Evolutionary conservation across 805 yeast species (phyloP).

Genomic region (Blastobotrys robertii): DNA sequence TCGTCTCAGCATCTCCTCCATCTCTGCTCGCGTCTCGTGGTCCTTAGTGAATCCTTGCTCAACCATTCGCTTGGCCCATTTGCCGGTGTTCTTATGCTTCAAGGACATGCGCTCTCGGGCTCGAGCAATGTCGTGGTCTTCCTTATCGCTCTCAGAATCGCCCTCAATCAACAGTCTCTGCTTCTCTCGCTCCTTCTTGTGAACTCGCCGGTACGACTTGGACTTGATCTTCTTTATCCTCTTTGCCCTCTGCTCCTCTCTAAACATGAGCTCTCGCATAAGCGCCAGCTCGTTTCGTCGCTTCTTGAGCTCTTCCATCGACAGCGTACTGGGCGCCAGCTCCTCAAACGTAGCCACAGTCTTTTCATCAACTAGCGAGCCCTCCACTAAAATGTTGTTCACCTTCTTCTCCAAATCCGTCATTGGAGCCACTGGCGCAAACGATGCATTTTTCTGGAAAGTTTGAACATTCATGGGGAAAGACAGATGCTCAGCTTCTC

Average conservation of each 20-base stretch:
- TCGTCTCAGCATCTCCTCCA: conserved; percentile 88
- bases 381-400: conserved; percentile 47
- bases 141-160: conserved; percentile 37
- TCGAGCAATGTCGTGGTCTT: conserved; percentile 62
- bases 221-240: conserved; percentile 92
- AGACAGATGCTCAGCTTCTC: conserved; percentile 74
- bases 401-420: conserved; percentile 59
- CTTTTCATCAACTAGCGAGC: conserved; percentile 61
- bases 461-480: conserved; percentile 54
- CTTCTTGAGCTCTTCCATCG: conserved; percentile 67
- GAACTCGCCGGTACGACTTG: conserved; percentile 74
- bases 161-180: conserved; percentile 61
- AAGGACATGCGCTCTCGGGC: conserved; percentile 90
- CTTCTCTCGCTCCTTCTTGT: conserved; percentile 71
- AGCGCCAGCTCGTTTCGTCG: conserved; percentile 74
- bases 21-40: conserved; percentile 69
- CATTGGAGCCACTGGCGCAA: conserved; percentile 39
- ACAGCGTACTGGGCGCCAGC: conserved; percentile 67
- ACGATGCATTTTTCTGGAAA: conserved; percentile 44
- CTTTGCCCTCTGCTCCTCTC: conserved; percentile 86
- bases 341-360: conserved; percentile 82
- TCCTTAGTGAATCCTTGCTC: conserved; percentile 88
- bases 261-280: conserved; percentile 93
- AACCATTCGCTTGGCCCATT: conserved; percentile 87
- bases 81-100: conserved; percentile 77